Conservation (phyloP, 805 yeast species). For the Saccharomycodes ludwigii region DNA sequence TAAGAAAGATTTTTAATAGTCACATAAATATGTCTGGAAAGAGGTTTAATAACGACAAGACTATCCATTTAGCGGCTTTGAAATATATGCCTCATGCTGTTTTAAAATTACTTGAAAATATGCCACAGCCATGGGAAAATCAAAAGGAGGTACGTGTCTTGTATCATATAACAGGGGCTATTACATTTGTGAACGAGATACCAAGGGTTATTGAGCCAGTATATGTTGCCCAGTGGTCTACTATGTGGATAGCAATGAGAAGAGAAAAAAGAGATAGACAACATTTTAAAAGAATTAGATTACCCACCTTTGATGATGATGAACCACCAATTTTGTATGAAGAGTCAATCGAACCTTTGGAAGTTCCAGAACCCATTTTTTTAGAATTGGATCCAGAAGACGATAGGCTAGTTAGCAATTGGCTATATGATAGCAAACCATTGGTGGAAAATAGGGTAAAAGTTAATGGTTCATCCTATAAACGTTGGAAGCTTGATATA, state of each 20-base stretch:
- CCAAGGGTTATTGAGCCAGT: constrained; percentile 90
- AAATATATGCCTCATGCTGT: constrained; percentile 95
- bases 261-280: constrained; percentile 83
- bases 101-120: constrained; percentile 76
- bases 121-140: constrained; percentile 99
- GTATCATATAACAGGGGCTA: constrained; percentile 87
- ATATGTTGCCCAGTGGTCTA: constrained; percentile 90
- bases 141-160: constrained; percentile 74
- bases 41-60: constrained; percentile 61
- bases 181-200: constrained; percentile 84
- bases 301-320: constrained; percentile 96
- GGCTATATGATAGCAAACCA: constrained; percentile 77
- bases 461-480: constrained; percentile 71
- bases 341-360: constrained; percentile 65
- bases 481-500: constrained; percentile 53
- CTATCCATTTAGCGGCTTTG: constrained; percentile 80
- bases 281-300: constrained; percentile 82
- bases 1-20: constrained; percentile 69
- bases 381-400: constrained; percentile 53
- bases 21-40: constrained; percentile 79
- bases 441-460: constrained; percentile 39
- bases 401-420: constrained; percentile 49
- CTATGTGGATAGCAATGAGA: constrained; percentile 87
- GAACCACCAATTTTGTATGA: constrained; percentile 82
- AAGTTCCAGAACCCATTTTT: constrained; percentile 59